These are phyloP conservation scores for Eutrema japonicum DNA, from an alignment of 345 rosid genomes.

Conservation along the genomic window DNA sequence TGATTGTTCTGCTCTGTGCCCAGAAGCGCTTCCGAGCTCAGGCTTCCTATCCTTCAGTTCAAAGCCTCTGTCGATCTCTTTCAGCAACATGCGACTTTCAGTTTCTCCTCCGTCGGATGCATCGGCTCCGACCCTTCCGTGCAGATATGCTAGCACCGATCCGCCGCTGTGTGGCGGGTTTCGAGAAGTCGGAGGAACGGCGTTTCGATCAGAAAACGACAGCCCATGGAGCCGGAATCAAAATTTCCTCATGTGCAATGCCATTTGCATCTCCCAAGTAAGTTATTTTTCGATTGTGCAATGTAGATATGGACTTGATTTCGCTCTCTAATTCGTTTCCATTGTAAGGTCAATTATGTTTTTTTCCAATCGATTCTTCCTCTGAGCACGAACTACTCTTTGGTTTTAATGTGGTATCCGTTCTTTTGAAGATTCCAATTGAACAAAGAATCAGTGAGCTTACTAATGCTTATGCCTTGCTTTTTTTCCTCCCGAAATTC, in stretches of 20 bases:
- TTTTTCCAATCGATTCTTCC: neutral
- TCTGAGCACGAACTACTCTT: neutral
- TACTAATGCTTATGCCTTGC: neutral
- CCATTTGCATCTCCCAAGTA: slow-evolving; percentile 87
- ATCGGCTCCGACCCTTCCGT: too few species aligned
- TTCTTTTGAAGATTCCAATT: slow-evolving; percentile 13
- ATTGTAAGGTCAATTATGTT: neutral
- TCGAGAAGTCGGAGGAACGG: slow-evolving; percentile 64
- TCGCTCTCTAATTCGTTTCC: neutral
- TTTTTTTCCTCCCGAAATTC: neutral
- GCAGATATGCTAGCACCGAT: slow-evolving; percentile 66
- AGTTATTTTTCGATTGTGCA: slow-evolving; percentile 15
- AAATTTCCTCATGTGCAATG: slow-evolving; percentile 59
- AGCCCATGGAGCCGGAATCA: slow-evolving; percentile 58
- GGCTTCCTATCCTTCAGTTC: too few species aligned
- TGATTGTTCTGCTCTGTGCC: too few species aligned
- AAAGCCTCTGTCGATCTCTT: too few species aligned
- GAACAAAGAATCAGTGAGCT: too few species aligned
- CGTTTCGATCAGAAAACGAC: slow-evolving; percentile 57
- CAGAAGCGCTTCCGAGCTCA: too few species aligned
- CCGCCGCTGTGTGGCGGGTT: slow-evolving; percentile 42
- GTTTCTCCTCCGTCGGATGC: too few species aligned
- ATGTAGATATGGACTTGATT: neutral
- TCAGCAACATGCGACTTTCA: too few species aligned
- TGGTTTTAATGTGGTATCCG: neutral